Base-by-base conservation (phyloP, 768 basidiomycete genomes). In the Kondoa malvinella region DNA sequence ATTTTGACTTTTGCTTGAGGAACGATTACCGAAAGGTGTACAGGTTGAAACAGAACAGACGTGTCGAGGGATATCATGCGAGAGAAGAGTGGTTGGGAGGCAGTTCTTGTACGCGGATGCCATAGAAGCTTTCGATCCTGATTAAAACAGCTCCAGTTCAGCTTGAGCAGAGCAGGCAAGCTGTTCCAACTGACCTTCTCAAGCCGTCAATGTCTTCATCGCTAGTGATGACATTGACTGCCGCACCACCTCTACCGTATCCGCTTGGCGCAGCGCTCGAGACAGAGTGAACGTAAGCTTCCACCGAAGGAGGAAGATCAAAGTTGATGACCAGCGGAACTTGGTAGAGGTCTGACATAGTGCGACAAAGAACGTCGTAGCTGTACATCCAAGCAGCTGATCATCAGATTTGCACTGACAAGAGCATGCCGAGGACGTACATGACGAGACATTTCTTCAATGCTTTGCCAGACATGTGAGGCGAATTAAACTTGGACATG, bases 201-300 rank as follows among this genome's bases (percentile, higher is more conserved):
- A 63, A n/a, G 4, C 30, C 15, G 8, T 68, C 68, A 30, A 71
- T 69, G 77, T 97, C 94, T 56, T 92, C 92, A 32, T 92, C 92
- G 16, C 91, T 92, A 66, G 92, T 94, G 31, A 97, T 92, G 73
- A 97, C 92, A 77, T 94, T 97, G 75, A 99, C 83, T 69, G 95
- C 83, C 65, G 96, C 88, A 31, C 94, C 95, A 66, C 90, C 87
- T 65, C 90, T 86, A 56, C 86, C 83, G 76, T 89, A 87, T 77
- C 76, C 86, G 61, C 88, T 83, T n/a, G 89, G 86, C 73, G 89
- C 86, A 65, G 91, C 90, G 66, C 89, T 86, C 25, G 88, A 84
- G 72, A 92, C 88, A 65, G 89, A 1, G 27, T 59, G 1, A 62
- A 92, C 88, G 76, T 99, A 99, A 77, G 94, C 92, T 80, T 97